A percentile compares a stretch with the other conserved stretches of the same genome.
phyloP scores from a whole-genome alignment of 2,329 filamentous ascomycete species.

The Penicillium sp. region DNA sequence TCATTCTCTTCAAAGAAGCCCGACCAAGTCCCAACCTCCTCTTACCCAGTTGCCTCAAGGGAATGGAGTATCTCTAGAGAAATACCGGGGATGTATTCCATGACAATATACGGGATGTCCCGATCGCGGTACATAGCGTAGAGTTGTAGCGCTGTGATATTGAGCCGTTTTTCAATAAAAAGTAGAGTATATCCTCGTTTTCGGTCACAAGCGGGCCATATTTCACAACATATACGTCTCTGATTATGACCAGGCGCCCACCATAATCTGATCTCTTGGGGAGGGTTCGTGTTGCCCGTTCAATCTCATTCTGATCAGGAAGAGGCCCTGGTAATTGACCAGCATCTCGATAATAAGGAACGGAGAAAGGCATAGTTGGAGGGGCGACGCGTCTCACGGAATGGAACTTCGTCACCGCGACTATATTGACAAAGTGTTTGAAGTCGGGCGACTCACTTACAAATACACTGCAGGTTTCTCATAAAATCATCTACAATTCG shows the following conservation, averaged over 20 bases:
- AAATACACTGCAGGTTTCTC: too few relatives aligned
- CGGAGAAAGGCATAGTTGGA: slow-evolving; percentile 8
- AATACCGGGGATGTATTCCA: slow-evolving; percentile 17
- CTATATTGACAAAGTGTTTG: too few relatives aligned
- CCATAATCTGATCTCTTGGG: slow-evolving; percentile 18
- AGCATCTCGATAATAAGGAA: slow-evolving; percentile 19
- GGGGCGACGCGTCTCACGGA: background rate
- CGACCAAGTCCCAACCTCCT: too few relatives aligned
- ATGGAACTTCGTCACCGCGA: too few relatives aligned
- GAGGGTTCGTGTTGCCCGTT: slow-evolving; percentile 16
- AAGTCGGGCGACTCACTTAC: too few relatives aligned
- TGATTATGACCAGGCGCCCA: slow-evolving; percentile 19
- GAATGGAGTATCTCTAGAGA: slow-evolving; percentile 9
- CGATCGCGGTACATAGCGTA: slow-evolving; percentile 21
- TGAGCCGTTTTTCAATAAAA: slow-evolving; percentile 19
- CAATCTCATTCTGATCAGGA: slow-evolving; percentile 18
- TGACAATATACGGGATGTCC: slow-evolving; percentile 19
- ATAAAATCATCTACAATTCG: too few relatives aligned
- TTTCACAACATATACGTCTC: slow-evolving; percentile 21
- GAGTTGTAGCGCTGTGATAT: slow-evolving; percentile 19
- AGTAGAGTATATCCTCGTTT: slow-evolving; percentile 24
- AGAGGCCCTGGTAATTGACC: slow-evolving; percentile 19
- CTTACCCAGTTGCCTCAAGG: too few relatives aligned
- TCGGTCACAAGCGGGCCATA: slow-evolving; percentile 21
- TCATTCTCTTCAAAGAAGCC: too few relatives aligned